Percentiles rank a stretch among this genome's conserved stretches.
Evolutionary conservation across 257 asterid genomes (phyloP).

Genomic region (Cinchona pubescens): DNA sequence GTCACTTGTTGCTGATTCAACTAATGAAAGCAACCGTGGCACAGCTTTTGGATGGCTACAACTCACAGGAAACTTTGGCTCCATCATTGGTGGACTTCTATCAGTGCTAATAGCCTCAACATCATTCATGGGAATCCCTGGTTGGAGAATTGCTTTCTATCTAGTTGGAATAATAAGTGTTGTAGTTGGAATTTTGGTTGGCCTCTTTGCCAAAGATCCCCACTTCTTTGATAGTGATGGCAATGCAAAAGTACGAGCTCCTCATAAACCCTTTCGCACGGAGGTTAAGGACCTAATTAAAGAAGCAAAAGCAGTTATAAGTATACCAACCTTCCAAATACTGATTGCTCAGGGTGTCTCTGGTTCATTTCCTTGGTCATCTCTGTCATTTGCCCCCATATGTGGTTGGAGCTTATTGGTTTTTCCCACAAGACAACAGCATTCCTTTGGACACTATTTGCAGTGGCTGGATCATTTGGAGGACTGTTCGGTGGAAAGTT

Average conservation of each 20-base stretch:
- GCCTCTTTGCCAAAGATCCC: constrained; percentile 69
- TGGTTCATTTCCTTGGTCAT: constrained; percentile 75
- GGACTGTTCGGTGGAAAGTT: constrained; percentile 75
- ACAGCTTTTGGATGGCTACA: constrained; percentile 89
- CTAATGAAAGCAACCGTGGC: constrained; percentile 74
- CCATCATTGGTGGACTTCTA: constrained; percentile 64
- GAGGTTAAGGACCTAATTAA: constrained; percentile 51
- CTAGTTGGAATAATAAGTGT: constrained; percentile 62
- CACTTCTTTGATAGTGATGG: constrained; percentile 41
- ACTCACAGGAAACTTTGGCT: constrained; percentile 62
- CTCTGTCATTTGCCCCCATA: constrained; percentile 67
- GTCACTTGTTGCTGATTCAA: constrained; percentile 89
- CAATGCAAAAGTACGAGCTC: constrained; percentile 29
- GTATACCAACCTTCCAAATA: constrained; percentile 61
- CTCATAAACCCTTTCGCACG: constrained; percentile 33
- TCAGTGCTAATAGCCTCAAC: constrained; percentile 64
- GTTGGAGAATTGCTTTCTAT: constrained; percentile 89
- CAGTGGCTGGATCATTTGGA: constrained; percentile 61
- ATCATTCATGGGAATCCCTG: constrained; percentile 69
- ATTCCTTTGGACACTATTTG: constrained; percentile 51
- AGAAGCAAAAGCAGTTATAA: constrained; percentile 68
- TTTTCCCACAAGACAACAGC: constrained; percentile 78
- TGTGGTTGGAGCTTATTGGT: constrained; percentile 89
- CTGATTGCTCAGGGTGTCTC: constrained; percentile 77
- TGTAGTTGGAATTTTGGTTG: constrained; percentile 58